Conservation (phyloP, 2,329 filamentous ascomycete genomes). For the Monilinia vaccinii-corymbosi region DNA sequence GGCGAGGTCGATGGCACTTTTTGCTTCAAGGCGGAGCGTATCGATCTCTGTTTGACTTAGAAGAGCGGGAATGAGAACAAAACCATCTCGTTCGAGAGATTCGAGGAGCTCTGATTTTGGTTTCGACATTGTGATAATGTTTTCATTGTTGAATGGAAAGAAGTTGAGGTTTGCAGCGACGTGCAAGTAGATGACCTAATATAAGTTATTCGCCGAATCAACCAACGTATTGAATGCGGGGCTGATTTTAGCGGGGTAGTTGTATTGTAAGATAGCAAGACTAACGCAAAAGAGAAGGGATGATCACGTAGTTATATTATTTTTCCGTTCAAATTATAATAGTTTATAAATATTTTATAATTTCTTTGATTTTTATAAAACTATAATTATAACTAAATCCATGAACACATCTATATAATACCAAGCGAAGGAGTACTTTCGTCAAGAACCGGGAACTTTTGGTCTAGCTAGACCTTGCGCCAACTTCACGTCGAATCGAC, state of each 20-base stretch:
- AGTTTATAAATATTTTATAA: too few species aligned
- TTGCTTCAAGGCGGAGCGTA: conserved; percentile 50
- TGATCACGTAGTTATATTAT: too few species aligned
- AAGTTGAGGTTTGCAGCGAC: not conserved
- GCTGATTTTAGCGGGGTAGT: not conserved
- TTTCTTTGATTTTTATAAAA: too few species aligned
- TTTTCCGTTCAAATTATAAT: too few species aligned
- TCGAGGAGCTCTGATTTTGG: conserved; percentile 20
- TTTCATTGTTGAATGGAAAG: not conserved
- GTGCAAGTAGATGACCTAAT: not conserved
- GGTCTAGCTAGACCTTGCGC: not conserved
- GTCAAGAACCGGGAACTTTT: conserved; percentile 1
- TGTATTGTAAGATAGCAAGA: not conserved
- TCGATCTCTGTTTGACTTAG: conserved; percentile 47
- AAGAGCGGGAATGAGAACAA: conserved; percentile 60
- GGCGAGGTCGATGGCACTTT: conserved; percentile 48
- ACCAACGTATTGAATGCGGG: not conserved
- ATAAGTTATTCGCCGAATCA: not conserved
- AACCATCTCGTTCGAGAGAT: conserved; percentile 60
- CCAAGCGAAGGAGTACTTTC: conserved; percentile 4
- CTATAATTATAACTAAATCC: too few species aligned
- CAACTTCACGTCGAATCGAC: conserved; percentile 6
- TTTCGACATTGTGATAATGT: conserved; percentile 13
- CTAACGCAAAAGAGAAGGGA: too few species aligned
- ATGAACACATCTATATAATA: conserved; percentile 6